Percentiles rank a stretch among this genome's conserved stretches.
These are phyloP conservation scores for Cystobasidium onofrii DNA, from an alignment of 768 basidiomycete genomes.

Conservation along the genomic window DNA sequence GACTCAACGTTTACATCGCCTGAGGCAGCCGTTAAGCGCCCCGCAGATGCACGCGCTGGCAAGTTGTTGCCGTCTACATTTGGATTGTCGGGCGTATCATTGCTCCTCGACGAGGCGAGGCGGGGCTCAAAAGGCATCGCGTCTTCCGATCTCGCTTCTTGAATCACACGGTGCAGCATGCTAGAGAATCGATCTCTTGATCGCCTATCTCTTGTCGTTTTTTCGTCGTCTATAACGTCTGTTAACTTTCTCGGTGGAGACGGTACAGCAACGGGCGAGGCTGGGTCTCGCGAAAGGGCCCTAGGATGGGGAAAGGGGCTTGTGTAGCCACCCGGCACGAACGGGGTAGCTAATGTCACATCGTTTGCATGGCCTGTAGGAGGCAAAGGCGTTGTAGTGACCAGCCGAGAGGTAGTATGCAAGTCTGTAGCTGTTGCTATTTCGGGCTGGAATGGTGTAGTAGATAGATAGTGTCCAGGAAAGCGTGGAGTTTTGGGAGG, in stretches of 20 bases:
- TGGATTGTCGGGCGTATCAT: neutral
- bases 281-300: neutral
- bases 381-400: too few relatives aligned
- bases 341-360: neutral
- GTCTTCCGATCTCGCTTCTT: neutral
- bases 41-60: too few relatives aligned
- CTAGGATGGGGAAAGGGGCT: slow-evolving; percentile 16
- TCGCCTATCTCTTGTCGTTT: neutral
- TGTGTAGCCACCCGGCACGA: slow-evolving; percentile 6
- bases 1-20: neutral
- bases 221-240: neutral
- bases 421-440: neutral
- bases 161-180: neutral
- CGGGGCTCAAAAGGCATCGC: neutral
- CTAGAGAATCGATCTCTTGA: neutral
- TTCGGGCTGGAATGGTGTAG: neutral
- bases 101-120: neutral
- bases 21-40: neutral
- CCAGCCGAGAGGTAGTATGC: too few relatives aligned
- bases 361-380: too few relatives aligned
- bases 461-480: neutral
- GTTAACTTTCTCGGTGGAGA: neutral
- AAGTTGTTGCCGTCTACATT: neutral
- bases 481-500: slow-evolving; percentile 8
- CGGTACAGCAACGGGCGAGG: too few relatives aligned